Base-by-base conservation (phyloP, 257 asterid genomes). In the Solanum sparsipilum region DNA sequence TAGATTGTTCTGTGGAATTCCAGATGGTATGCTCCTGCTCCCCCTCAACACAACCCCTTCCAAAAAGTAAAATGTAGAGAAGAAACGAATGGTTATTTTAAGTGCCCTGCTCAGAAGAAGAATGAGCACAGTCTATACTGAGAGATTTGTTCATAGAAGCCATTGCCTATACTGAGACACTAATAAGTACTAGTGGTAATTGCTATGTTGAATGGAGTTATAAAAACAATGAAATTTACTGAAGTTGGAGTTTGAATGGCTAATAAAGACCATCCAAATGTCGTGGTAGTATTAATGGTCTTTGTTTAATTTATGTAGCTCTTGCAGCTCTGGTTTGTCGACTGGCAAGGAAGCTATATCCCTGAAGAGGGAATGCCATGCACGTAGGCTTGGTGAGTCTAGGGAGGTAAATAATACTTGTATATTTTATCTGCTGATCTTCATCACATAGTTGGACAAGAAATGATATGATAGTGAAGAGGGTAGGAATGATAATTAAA, bases 311-410 rank as follows among this genome's bases (percentile, higher is more conserved):
- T 75, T 87, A 18, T 92, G 85, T 91, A 96, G 98, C 93, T 92
- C 90, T 88, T 96, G 99, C 93, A 93, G 91, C 89, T 92, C 87
- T 84, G 94, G 90, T 90, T 91, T 94, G 75, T 92, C 98, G 9
- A 91, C 90, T 12, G 96, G 98, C 88, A 94, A 93, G 88, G 98
- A 95, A 81, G 79, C 91, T 88, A 90, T 95, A n/a, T 90, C 91
- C 63, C 86, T 95, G 88, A 89, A 88, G 88, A 90, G 89, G 88
- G 97, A 93, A 91, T 89, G 90, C 83, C 95, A 94, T 38, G 93
- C 91, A 23, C 98, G 94, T 84, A 92, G 98, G 90, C 74, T 94
- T 52, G 96, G 98, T 95, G 90, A 92, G 95, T 86, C 44, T 60
- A 46, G 83, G 41, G 39, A 81, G 70, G 27, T 29, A 82, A 18